Evolutionary conservation across 495 filamentous ascomycete genomes (phyloP), one percentile per base, ranked within the genome.

Genomic region (Neurospora sp.): DNA sequence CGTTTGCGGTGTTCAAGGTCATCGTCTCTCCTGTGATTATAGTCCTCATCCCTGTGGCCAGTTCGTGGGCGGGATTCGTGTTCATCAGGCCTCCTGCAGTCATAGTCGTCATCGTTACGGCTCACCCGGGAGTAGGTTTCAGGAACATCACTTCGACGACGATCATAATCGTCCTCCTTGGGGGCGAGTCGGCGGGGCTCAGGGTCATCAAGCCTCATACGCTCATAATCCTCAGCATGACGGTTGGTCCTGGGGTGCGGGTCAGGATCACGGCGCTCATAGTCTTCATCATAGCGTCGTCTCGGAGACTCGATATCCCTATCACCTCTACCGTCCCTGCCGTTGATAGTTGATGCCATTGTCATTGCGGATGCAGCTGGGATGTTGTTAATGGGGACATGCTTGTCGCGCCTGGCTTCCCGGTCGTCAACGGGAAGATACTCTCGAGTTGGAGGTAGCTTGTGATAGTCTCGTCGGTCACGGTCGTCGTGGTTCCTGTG

Each of bases 401-500:
- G 54, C 31, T 66, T 66, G 24, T 66, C 54, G 28, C 28, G 54
- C 28, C 54, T 66, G 54, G 28, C 6, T 36, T 66, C 54, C 15
- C 54, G 54, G 15, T 34, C 15, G 28, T 66, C 54, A 19, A 31
- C 15, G 34, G 38, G 69, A 38, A 37, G 34, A 42, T 24, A 42
- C 13, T 74, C 72, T 54, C 31, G 42, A 48, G 17, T n/a, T 3
- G 7, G 42, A 42, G 28, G 45, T 70, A 21, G 70, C 43, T 24
- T 70, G 19, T 21, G 54, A 66, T 66, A 66, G 28, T 66, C 54
- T 36, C 54, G 28, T 36, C 24, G 28, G 24, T 78, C 75, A 2
- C 76, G 74, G 70, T 79, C 75, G 10, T 78, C 78, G 24, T 73
- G 72, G 17, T 79, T 73, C 4, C 72, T 66, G 5, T 66, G 40